Evolutionary conservation across 108 stramenopile species (phyloP).

Genomic region (Discostella pseudostelligera): DNA sequence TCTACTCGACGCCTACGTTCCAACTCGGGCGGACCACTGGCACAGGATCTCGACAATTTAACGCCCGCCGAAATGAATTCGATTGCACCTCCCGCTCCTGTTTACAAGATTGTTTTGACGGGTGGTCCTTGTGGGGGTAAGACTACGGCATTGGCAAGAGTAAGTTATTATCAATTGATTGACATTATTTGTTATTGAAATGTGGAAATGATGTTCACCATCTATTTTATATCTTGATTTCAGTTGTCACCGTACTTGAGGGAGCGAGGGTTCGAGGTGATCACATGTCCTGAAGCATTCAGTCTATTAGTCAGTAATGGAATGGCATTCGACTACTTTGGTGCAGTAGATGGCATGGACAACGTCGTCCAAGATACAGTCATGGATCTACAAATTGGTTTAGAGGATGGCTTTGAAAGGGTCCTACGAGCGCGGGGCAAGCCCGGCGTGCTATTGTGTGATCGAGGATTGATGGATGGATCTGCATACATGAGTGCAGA

Average conservation of each 20-base stretch:
- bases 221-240: no score
- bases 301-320: conserved; percentile 88
- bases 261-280: conserved; percentile 88
- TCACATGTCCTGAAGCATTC: conserved; percentile 90
- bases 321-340: conserved; percentile 61
- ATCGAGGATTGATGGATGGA: conserved; percentile 94
- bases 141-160: conserved; percentile 83
- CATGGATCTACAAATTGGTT: conserved; percentile 75
- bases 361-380: conserved; percentile 81
- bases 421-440: conserved; percentile 75
- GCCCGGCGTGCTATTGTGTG: conserved; percentile 88
- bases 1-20: conserved; percentile 31
- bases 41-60: conserved; percentile 18
- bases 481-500: conserved; percentile 78
- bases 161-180: conserved; percentile 62
- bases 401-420: conserved; percentile 86
- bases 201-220: no score
- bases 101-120: conserved; percentile 79
- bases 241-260: conserved; percentile 49
- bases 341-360: conserved; percentile 77
- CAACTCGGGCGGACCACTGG: conserved; percentile 27
- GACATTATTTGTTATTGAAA: no score
- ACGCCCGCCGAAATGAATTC: conserved; percentile 39
- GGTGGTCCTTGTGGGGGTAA: conserved; percentile 98
- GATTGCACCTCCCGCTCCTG: conserved; percentile 43